These are phyloP conservation scores for Quillaja saponaria DNA, from an alignment of 306 rosid genomes.

Conservation along the genomic window DNA sequence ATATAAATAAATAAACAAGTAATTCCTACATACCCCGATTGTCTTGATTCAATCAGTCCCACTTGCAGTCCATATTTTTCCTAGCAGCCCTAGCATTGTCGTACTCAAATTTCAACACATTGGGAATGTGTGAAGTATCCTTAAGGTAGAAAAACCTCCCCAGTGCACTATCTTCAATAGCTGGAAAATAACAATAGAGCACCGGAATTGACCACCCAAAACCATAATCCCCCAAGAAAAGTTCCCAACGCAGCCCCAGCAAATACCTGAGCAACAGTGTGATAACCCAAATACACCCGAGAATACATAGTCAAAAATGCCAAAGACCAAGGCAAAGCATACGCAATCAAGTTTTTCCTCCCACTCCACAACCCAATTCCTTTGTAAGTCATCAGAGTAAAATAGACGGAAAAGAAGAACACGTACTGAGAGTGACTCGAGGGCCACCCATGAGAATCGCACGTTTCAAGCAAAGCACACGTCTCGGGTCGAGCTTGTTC, in stretches of 20 bases:
- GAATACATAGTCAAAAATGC: conserved; percentile 68
- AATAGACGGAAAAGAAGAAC: conserved; percentile 82
- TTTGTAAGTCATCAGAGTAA: conserved; percentile 47
- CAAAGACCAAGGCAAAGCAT: conserved; percentile 51
- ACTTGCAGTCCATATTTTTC: conserved; percentile 34
- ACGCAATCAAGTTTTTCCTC: conserved; percentile 34
- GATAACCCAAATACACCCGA: conserved; percentile 90
- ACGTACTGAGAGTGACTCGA: conserved; percentile 89
- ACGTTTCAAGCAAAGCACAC: conserved; percentile 71
- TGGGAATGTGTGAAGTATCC: conserved; percentile 81
- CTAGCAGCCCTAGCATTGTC: conserved; percentile 79
- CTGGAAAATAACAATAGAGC: conserved; percentile 48
- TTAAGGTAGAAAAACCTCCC: conserved; percentile 70
- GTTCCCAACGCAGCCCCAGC: conserved; percentile 80
- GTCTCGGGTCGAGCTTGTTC: conserved; percentile 84
- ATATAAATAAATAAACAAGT: no score
- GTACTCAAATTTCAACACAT: conserved; percentile 90
- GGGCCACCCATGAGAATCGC: conserved; percentile 97
- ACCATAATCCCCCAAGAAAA: conserved; percentile 75
- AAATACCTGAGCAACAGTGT: conserved; percentile 71
- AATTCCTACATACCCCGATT: no score
- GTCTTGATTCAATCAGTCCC: conserved; percentile 32
- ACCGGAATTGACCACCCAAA: conserved; percentile 65
- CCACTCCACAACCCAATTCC: conserved; percentile 44
- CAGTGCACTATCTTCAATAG: conserved; percentile 71